Conservation (phyloP, 257 asterid genomes). For the Rehmannia glutinosa region DNA sequence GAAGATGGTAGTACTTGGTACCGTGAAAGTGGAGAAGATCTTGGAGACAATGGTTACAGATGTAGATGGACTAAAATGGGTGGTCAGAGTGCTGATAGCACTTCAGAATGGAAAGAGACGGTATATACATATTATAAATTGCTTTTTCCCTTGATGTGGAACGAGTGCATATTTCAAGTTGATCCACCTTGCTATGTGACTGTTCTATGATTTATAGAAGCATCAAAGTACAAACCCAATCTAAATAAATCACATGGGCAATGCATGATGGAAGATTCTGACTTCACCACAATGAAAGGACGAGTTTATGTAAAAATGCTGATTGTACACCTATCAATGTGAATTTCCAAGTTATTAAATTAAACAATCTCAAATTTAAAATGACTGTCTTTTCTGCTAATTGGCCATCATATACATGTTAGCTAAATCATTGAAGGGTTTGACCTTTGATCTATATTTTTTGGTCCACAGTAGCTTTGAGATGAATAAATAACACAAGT, state of each 20-base stretch:
- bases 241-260: neutral
- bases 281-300: neutral
- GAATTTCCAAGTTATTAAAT: neutral
- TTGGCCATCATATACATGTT: neutral
- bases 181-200: neutral
- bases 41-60: slow-evolving; percentile 88
- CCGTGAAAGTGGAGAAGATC: slow-evolving; percentile 88
- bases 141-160: neutral
- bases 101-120: slow-evolving; percentile 97
- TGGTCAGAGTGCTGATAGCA: slow-evolving; percentile 69
- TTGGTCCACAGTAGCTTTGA: neutral
- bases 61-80: slow-evolving; percentile 98
- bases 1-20: slow-evolving; percentile 95
- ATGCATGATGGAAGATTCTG: neutral
- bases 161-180: neutral
- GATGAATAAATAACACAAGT: neutral
- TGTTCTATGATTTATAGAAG: neutral
- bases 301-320: too few species aligned
- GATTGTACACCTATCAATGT: neutral
- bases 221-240: neutral
- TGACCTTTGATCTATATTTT: neutral
- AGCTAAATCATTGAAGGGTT: neutral
- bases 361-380: too few species aligned
- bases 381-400: neutral
- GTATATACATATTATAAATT: slow-evolving; percentile 34